phyloP scores from a whole-genome alignment of 352 stramenopile genomes.

The Phytopythium litorale region DNA sequence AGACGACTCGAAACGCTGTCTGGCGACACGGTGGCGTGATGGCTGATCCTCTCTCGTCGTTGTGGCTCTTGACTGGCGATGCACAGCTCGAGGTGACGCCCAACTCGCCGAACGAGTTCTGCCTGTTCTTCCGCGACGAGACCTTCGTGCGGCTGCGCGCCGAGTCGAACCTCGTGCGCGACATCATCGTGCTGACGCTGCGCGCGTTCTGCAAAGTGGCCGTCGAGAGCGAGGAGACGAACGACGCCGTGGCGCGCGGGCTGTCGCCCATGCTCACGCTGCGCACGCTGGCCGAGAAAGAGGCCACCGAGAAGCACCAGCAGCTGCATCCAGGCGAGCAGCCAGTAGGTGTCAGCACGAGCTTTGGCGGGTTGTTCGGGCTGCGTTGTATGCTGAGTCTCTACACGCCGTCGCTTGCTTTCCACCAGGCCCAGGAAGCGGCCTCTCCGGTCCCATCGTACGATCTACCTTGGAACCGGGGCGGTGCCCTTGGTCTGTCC shows the following conservation, averaged over 20 bases:
- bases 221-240: conserved; percentile 39
- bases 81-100: conserved; percentile 55
- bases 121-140: conserved; percentile 47
- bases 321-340: conserved; percentile 1
- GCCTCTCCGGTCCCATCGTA: conserved; percentile 26
- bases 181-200: conserved; percentile 83
- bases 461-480: conserved; percentile 60
- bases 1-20: not conserved
- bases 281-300: conserved; percentile 45
- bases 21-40: conserved; percentile 6
- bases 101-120: conserved; percentile 60
- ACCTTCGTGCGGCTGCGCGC: conserved; percentile 67
- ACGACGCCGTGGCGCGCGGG: conserved; percentile 40
- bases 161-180: conserved; percentile 66
- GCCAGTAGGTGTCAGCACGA: conserved; percentile 41
- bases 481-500: conserved; percentile 22
- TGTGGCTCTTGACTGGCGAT: conserved; percentile 2
- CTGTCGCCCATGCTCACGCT: conserved; percentile 68
- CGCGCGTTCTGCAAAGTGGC: conserved; percentile 67
- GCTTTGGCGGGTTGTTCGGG: conserved; percentile 37
- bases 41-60: conserved; percentile 2
- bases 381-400: conserved; percentile 55
- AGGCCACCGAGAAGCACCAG: conserved; percentile 35
- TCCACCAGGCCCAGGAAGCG: conserved; percentile 31
- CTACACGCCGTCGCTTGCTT: conserved; percentile 50